Evolutionary conservation across 192 early-diverging fungal species (phyloP).

Genomic region (Coemansia sp.): DNA sequence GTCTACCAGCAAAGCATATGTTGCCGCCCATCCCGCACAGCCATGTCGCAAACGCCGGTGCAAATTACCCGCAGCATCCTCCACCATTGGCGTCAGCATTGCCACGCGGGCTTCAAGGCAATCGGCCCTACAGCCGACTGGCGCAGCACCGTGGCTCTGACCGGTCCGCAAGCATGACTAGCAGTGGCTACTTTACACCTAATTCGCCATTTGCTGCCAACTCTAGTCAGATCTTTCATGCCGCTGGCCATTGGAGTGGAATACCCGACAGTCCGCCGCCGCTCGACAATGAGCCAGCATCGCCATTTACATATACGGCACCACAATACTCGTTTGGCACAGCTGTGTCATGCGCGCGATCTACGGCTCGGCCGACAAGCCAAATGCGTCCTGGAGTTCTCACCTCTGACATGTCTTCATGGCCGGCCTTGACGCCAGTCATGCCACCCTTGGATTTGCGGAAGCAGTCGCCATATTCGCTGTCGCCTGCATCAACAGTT

Average conservation of each 20-base stretch:
- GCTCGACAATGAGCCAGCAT: neutral
- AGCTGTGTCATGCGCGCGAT: conserved; percentile 20
- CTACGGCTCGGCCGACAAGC: conserved; percentile 19
- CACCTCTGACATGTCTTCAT: neutral
- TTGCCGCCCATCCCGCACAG: conserved; percentile 9
- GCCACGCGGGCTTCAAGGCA: neutral
- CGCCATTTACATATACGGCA: neutral
- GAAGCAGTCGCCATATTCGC: conserved; percentile 18
- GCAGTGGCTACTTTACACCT: neutral
- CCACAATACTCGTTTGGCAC: conserved; percentile 14
- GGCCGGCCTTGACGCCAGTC: conserved; percentile 8
- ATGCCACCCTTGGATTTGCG: conserved; percentile 2
- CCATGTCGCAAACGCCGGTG: neutral
- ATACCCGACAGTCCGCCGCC: conserved; percentile 9
- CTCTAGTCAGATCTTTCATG: neutral
- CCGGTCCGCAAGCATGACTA: neutral
- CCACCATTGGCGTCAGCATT: conserved; percentile 10
- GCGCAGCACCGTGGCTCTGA: neutral
- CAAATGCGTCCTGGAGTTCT: neutral
- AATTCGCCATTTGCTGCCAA: neutral
- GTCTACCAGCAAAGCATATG: conserved; percentile 9
- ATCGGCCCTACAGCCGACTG: neutral
- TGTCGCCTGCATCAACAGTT: conserved; percentile 28
- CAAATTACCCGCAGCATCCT: neutral
- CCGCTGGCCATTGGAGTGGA: neutral